These are phyloP conservation scores for Sporothrix humicola DNA, from an alignment of 2,329 filamentous ascomycete species.

Conservation along the genomic window DNA sequence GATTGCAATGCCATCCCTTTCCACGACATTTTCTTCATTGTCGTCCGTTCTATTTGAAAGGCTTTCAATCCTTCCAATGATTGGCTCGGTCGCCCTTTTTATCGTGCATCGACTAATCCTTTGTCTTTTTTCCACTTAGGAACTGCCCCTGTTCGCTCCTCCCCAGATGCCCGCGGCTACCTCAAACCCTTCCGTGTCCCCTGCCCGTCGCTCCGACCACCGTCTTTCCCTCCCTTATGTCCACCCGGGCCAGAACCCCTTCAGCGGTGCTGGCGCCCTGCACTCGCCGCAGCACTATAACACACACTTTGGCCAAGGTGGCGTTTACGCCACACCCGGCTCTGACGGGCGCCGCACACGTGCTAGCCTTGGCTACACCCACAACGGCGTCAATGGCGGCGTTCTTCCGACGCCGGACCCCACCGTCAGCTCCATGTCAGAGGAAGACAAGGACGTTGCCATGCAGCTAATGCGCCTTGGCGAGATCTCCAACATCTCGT, in stretches of 20 bases:
- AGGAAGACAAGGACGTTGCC: constrained; percentile 91
- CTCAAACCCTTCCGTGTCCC: constrained; percentile 97
- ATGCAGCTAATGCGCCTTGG: constrained; percentile 96
- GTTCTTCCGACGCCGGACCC: constrained; percentile 87
- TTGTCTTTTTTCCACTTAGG: constrained; percentile 57
- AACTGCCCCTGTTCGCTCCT: constrained; percentile 92
- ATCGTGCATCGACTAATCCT: not conserved
- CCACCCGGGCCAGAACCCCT: constrained; percentile 77
- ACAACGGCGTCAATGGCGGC: constrained; percentile 48
- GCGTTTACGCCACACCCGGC: constrained; percentile 67
- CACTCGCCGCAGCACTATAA: constrained; percentile 82
- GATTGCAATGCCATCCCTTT: not conserved
- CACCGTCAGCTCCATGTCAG: constrained; percentile 97
- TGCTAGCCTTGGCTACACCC: constrained; percentile 63
- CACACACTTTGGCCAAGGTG: constrained; percentile 59
- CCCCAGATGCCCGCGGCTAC: constrained; percentile 90
- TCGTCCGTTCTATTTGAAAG: not conserved
- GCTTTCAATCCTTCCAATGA: not conserved
- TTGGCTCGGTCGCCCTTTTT: not conserved
- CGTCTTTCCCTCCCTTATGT: constrained; percentile 76
- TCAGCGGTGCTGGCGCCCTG: constrained; percentile 75
- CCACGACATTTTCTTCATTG: not conserved
- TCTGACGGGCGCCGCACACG: constrained; percentile 69
- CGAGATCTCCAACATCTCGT: constrained; percentile 90
- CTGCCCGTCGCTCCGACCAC: constrained; percentile 78